These are phyloP conservation scores for Coemansia sp. DNA, from an alignment of 192 early-diverging fungal species.

Conservation along the genomic window DNA sequence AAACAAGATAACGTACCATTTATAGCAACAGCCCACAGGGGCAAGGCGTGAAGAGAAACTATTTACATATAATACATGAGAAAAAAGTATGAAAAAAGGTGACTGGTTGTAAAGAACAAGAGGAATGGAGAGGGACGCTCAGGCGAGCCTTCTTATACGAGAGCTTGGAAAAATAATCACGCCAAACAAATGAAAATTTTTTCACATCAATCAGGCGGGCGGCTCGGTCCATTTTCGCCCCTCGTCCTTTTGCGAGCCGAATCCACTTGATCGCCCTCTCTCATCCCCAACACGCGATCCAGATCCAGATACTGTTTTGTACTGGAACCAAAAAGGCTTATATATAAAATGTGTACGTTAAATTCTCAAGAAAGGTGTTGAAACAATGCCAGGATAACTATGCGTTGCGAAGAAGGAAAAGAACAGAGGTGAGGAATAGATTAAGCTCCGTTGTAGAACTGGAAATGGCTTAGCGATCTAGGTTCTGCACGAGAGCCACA, in stretches of 20 bases:
- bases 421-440: conserved; percentile 5
- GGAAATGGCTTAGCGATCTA: conserved; percentile 19
- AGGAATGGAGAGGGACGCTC: neutral
- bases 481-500: conserved; percentile 33
- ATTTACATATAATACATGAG: conserved; percentile 2
- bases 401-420: neutral
- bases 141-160: neutral
- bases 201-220: neutral
- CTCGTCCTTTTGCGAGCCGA: neutral
- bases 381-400: neutral
- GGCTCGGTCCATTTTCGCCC: neutral
- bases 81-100: neutral
- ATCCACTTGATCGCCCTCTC: neutral
- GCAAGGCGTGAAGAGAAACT: neutral
- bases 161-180: neutral
- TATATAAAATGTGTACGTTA: neutral
- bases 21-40: neutral
- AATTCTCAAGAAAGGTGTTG: neutral
- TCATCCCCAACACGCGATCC: neutral
- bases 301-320: neutral
- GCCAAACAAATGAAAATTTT: conserved; percentile 16
- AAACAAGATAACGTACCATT: neutral
- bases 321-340: neutral
- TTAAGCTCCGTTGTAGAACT: neutral
- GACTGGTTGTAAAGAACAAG: neutral